Evolutionary conservation across 345 rosid genomes (phyloP).

Genomic region (Murraya paniculata): DNA sequence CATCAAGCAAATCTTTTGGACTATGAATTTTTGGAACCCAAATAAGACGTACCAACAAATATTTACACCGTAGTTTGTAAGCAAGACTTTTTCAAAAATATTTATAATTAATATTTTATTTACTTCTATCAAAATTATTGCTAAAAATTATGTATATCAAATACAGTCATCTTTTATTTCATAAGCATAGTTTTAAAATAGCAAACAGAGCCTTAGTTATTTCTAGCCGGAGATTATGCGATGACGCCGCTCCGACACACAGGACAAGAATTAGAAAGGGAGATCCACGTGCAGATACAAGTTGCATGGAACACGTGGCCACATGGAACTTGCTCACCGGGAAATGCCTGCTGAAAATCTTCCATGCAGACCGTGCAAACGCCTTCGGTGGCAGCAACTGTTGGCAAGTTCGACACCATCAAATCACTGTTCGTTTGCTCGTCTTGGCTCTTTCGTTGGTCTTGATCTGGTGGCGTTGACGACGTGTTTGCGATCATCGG

Average conservation of each 20-base stretch:
- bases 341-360: not conserved
- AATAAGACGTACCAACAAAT: too few species aligned
- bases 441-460: not conserved
- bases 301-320: slow-evolving; percentile 31
- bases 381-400: not conserved
- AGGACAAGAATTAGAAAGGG: slow-evolving; percentile 27
- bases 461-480: not conserved
- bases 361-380: slow-evolving; percentile 35
- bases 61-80: too few species aligned
- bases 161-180: too few species aligned
- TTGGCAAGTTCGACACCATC: slow-evolving; percentile 9
- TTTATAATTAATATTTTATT: too few species aligned
- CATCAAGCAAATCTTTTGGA: too few species aligned
- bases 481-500: not conserved
- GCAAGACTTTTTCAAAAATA: too few species aligned
- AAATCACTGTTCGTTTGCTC: not conserved
- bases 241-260: slow-evolving; percentile 22
- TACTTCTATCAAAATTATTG: too few species aligned
- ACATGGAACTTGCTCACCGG: slow-evolving; percentile 24
- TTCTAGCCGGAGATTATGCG: slow-evolving; percentile 8
- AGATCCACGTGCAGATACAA: slow-evolving; percentile 32
- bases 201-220: too few species aligned
- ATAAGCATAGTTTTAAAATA: too few species aligned
- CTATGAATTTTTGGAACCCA: too few species aligned
- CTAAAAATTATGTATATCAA: too few species aligned